phyloP scores from a whole-genome alignment of 331 rosid species.

The Malus hybrid region DNA sequence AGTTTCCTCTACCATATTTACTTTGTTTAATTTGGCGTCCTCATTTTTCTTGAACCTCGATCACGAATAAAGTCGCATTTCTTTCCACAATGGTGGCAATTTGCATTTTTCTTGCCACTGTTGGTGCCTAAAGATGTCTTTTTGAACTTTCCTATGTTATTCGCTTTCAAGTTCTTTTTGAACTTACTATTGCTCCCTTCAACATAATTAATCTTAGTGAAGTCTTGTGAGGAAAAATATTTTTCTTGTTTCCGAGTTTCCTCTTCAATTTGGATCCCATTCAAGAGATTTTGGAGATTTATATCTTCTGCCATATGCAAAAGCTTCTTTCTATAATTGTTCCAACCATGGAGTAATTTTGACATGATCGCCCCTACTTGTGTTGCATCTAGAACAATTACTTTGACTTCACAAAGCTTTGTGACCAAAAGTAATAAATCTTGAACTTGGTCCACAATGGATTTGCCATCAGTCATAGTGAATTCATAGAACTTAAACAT shows the following conservation, averaged over 20 bases:
- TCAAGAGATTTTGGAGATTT: not conserved
- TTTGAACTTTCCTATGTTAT: too few relatives aligned
- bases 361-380: conserved; percentile 6
- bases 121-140: too few relatives aligned
- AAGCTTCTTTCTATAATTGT: not conserved
- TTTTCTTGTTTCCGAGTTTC: too few relatives aligned
- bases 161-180: too few relatives aligned
- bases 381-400: not conserved
- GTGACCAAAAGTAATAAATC: not conserved
- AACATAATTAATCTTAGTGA: not conserved
- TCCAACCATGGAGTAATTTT: not conserved
- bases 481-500: conserved; percentile 4
- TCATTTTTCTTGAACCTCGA: too few relatives aligned
- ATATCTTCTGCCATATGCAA: not conserved
- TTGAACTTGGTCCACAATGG: not conserved
- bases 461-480: not conserved
- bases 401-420: not conserved
- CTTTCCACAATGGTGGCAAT: too few relatives aligned
- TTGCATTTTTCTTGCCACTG: too few relatives aligned
- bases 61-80: too few relatives aligned
- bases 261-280: not conserved
- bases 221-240: too few relatives aligned
- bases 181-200: too few relatives aligned
- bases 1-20: not conserved
- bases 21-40: not conserved